Base-by-base conservation (phyloP, 805 yeast genomes). In the Candida maesae region DNA sequence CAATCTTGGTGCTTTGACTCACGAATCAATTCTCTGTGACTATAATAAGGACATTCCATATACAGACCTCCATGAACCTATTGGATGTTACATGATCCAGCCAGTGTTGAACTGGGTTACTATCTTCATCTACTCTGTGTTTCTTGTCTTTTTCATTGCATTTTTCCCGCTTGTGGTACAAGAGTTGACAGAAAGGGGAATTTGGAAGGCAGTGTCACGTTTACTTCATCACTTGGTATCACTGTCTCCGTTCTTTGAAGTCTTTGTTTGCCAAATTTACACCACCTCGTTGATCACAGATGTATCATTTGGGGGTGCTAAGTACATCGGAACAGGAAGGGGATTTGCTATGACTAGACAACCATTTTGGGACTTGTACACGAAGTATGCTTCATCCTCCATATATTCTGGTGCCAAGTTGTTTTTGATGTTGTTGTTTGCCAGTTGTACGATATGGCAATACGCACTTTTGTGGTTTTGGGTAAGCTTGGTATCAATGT, bases 51-150 rank as follows among this genome's bases (percentile, higher is more conserved):
- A 81, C 60, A 66, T 68, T 25, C 91, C 93, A 0, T 76, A 78
- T 30, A 85, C 93, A 0, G 93, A 85, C 58, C 61, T 83, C 10
- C 82, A 79, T 55, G 57, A 60, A 27, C 97, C 97, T 2, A 50
- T 78, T 28, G 97, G 96, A 1, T 91, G 98, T 58, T 86, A 86
- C 59, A 83, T 86, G 64, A 64, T 89, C 41, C 76, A 73, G 49
- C 97, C 97, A 0, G 90, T 87, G n/a, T 63, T 86, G 36, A 79
- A 83, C 53, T 91, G 98, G 98, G 84, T 91, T 16, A 76, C 84
- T 13, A 77, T 91, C 48, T 91, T 89, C 66, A 88, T 90, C 13
- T 66, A 90, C 41, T 88, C 96, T 0, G 88, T 91, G 30, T 85
- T 89, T 64, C 88, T 91, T 54, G 95, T 95, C 39, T 91, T 91